These are phyloP conservation scores for Scopulariopsis brevicaulis DNA, from an alignment of 2,329 filamentous ascomycete genomes.

Conservation along the genomic window DNA sequence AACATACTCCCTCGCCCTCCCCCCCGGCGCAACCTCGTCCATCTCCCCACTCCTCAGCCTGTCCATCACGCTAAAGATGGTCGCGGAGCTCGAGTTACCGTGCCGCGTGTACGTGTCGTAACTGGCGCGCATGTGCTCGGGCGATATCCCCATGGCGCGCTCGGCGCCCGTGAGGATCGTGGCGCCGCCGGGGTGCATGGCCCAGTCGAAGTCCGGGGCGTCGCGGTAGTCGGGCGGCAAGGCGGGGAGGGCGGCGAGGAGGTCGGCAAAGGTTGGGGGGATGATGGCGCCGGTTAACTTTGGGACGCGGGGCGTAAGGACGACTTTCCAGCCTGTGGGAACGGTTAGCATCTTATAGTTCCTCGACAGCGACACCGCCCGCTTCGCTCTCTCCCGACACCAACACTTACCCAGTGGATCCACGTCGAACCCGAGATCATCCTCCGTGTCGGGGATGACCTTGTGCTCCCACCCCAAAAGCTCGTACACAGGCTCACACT, in stretches of 20 bases:
- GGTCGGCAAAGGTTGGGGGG: conserved; percentile 38
- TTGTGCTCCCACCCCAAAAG: conserved; percentile 55
- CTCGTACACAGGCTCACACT: conserved; percentile 36
- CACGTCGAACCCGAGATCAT: conserved; percentile 54
- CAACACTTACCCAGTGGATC: conserved; percentile 41
- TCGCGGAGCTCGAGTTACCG: conserved; percentile 60
- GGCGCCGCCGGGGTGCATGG: conserved; percentile 58
- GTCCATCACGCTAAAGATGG: conserved; percentile 57
- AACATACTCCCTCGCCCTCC: conserved; percentile 41
- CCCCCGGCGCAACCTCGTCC: conserved; percentile 41
- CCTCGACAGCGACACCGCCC: background rate
- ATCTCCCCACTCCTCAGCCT: conserved; percentile 47
- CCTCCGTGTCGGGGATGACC: conserved; percentile 48
- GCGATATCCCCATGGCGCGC: conserved; percentile 39
- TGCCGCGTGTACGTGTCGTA: conserved; percentile 58
- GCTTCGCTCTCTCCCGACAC: background rate
- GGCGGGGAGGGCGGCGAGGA: conserved; percentile 25
- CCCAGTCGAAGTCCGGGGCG: conserved; percentile 58
- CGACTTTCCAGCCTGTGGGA: conserved; percentile 49
- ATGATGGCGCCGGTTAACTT: conserved; percentile 40
- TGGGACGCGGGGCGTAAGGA: conserved; percentile 51
- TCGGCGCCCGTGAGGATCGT: conserved; percentile 56
- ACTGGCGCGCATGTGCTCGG: conserved; percentile 58
- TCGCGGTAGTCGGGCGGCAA: conserved; percentile 31
- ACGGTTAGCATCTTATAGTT: conserved; percentile 4